Conservation (phyloP, 176 grass and related monocot species). For the Aegilops tauschii region DNA sequence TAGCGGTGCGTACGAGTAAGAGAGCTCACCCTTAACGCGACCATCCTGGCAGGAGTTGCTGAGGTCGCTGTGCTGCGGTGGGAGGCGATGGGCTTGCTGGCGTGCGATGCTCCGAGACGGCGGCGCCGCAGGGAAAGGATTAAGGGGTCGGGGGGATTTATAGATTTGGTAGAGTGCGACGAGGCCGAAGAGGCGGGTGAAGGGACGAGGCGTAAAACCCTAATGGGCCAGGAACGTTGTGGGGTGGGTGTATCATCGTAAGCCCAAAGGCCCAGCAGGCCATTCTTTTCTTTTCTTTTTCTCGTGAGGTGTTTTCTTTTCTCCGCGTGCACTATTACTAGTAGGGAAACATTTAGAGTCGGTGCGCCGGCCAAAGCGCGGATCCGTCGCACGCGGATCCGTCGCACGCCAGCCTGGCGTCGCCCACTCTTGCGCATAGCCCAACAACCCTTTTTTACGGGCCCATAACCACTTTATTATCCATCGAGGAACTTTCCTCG, state of each 20-base stretch:
- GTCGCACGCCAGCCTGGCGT: no score
- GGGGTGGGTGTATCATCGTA: neutral
- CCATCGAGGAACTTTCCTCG: no score
- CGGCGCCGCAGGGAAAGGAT: neutral
- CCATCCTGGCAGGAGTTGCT: constrained; percentile 42
- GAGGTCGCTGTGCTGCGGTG: neutral
- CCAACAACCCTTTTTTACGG: no score
- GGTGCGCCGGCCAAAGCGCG: no score
- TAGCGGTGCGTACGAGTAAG: neutral
- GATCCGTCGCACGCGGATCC: no score
- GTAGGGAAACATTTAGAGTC: no score
- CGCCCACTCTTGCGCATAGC: no score
- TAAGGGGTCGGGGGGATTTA: neutral
- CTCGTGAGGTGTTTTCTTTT: no score
- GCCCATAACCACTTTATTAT: no score
- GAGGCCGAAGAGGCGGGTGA: neutral
- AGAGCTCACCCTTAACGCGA: constrained; percentile 49
- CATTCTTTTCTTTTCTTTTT: neutral
- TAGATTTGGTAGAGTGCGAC: neutral
- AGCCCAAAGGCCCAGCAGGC: neutral
- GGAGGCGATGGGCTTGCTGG: neutral
- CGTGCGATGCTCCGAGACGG: neutral
- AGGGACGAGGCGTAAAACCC: constrained; percentile 15
- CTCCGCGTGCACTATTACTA: no score
- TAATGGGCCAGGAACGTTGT: neutral